Percentiles rank a stretch among this genome's conserved stretches.
phyloP scores from a whole-genome alignment of 352 stramenopile species.

The Phytophthora hibernalis region DNA sequence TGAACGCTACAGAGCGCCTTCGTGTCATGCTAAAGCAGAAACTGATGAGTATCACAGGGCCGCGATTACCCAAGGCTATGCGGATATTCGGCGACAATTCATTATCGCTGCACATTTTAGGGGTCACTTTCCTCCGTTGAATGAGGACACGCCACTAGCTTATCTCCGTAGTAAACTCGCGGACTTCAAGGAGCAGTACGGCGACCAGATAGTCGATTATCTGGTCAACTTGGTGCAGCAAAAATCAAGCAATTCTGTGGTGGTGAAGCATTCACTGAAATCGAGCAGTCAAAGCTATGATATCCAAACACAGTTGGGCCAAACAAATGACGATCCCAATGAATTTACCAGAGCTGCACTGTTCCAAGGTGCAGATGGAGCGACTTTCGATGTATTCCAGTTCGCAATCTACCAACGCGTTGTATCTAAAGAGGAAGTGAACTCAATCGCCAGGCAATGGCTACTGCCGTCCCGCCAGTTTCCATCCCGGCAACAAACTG shows the following conservation, averaged over 20 bases:
- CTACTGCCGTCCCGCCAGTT: constrained; percentile 58
- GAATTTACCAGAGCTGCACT: constrained; percentile 34
- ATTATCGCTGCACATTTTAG: constrained; percentile 59
- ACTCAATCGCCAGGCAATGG: constrained; percentile 33
- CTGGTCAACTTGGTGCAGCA: constrained; percentile 55
- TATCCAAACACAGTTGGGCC: not conserved
- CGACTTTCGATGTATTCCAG: constrained; percentile 76
- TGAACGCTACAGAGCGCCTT: constrained; percentile 59
- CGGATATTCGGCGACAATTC: constrained; percentile 63
- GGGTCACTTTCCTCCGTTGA: constrained; percentile 62
- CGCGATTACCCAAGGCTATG: constrained; percentile 60
- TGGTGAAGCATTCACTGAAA: constrained; percentile 14
- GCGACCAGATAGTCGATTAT: constrained; percentile 65
- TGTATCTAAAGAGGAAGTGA: constrained; percentile 34
- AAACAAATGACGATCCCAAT: constrained; percentile 12
- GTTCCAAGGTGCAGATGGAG: constrained; percentile 55
- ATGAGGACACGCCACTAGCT: constrained; percentile 70
- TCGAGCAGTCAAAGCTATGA: constrained; percentile 3
- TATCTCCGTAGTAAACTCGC: constrained; percentile 59
- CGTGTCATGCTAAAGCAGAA: constrained; percentile 62
- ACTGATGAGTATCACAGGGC: constrained; percentile 60
- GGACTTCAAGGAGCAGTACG: constrained; percentile 62
- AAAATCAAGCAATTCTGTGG: constrained; percentile 19
- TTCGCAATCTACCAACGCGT: constrained; percentile 67
- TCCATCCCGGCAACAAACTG: constrained; percentile 31